Evolutionary conservation across 2,329 filamentous ascomycete species (phyloP).

Genomic region (Colletotrichum sp.): DNA sequence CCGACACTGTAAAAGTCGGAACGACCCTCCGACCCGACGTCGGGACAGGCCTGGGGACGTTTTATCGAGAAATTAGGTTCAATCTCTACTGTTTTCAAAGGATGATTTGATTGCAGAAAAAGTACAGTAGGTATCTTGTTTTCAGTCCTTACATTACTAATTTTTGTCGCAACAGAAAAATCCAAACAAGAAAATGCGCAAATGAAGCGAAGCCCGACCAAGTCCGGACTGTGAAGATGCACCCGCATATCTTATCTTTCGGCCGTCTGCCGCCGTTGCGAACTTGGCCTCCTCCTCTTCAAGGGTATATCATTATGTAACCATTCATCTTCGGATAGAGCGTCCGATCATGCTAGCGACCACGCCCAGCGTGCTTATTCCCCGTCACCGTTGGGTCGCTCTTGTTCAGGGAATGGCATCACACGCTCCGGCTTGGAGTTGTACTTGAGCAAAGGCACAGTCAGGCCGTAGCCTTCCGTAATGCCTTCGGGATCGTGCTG

Average conservation of each 20-base stretch:
- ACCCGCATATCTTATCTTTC: background rate
- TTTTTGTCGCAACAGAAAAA: background rate
- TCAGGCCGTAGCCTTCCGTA: slow-evolving; percentile 83
- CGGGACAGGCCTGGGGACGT: background rate
- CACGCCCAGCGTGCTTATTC: background rate
- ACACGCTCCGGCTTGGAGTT: slow-evolving; percentile 27
- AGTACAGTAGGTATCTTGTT: background rate
- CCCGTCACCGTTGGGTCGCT: background rate
- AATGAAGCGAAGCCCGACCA: background rate
- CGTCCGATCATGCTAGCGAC: background rate
- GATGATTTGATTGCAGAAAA: background rate
- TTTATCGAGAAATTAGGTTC: background rate
- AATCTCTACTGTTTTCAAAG: background rate
- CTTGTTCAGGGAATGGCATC: slow-evolving; percentile 17
- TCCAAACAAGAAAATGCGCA: background rate
- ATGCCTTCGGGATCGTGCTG: slow-evolving; percentile 81
- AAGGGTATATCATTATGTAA: slow-evolving; percentile 18
- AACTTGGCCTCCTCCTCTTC: slow-evolving; percentile 1
- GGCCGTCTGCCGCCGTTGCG: background rate
- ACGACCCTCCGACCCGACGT: background rate
- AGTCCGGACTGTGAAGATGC: background rate
- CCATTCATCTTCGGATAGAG: background rate
- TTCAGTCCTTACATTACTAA: background rate
- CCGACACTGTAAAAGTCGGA: background rate
- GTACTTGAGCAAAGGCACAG: slow-evolving; percentile 74